Conservation (phyloP, 225 moss, liverwort and hornwort species). For the Takakia lepidozioides region DNA sequence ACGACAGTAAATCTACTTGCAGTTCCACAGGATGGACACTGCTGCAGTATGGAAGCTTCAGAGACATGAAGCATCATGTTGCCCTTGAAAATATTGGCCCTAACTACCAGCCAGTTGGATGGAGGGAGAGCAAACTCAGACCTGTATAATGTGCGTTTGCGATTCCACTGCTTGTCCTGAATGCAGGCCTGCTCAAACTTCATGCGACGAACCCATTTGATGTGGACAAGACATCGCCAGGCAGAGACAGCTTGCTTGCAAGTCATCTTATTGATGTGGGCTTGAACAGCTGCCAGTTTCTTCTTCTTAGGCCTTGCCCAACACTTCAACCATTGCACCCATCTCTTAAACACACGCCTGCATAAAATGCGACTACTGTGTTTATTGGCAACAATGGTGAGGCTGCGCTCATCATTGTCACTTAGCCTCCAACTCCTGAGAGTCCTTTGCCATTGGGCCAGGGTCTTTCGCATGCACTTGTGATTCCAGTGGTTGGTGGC, state of each 20-base stretch:
- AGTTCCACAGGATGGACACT: not conserved
- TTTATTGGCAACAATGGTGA: conserved; percentile 38
- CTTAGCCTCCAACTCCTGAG: conserved; percentile 39
- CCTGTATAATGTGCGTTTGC: conserved; percentile 66
- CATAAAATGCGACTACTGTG: conserved; percentile 38
- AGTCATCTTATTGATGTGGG: conserved; percentile 78
- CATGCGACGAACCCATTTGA: conserved; percentile 79
- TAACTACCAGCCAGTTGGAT: conserved; percentile 1
- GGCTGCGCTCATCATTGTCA: conserved; percentile 61
- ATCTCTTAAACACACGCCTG: conserved; percentile 35
- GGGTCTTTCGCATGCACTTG: conserved; percentile 27
- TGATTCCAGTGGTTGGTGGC: conserved; percentile 54
- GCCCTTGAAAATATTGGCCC: too few species aligned
- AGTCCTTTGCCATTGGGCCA: conserved; percentile 42
- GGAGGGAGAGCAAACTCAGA: conserved; percentile 15
- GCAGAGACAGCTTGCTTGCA: conserved; percentile 75
- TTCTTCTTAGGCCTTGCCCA: conserved; percentile 70
- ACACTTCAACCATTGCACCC: conserved; percentile 70
- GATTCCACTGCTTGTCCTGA: conserved; percentile 47
- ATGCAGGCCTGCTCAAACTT: conserved; percentile 68
- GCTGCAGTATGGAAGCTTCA: too few species aligned
- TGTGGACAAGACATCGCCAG: conserved; percentile 76
- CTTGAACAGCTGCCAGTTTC: conserved; percentile 68
- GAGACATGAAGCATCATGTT: too few species aligned
- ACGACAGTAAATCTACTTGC: too few species aligned